Evolutionary conservation across 768 basidiomycete species (phyloP).

Genomic region (Suillus sp.): DNA sequence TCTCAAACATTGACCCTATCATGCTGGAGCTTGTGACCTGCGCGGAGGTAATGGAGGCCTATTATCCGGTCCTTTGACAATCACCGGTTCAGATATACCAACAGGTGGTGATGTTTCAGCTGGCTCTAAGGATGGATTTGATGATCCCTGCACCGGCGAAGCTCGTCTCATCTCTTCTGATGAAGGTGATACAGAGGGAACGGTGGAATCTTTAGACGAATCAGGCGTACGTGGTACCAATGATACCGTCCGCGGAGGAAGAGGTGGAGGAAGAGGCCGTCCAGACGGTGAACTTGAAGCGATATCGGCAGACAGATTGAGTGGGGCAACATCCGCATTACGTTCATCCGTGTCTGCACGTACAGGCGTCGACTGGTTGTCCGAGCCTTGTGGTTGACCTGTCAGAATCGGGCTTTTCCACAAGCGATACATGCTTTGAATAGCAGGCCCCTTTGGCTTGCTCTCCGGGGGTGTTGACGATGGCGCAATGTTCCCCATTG

Average conservation of each 20-base stretch:
- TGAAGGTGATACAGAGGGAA: constrained; percentile 39
- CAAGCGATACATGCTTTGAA: constrained; percentile 72
- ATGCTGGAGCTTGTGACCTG: constrained; percentile 19
- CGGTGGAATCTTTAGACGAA: constrained; percentile 24
- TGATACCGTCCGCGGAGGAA: constrained; percentile 44
- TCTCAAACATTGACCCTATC: constrained; percentile 7
- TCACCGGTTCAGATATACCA: constrained; percentile 11
- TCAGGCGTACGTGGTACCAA: constrained; percentile 35
- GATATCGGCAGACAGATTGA: constrained; percentile 29
- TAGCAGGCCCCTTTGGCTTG: constrained; percentile 49
- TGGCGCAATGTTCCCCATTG: constrained; percentile 73
- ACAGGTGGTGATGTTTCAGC: constrained; percentile 10
- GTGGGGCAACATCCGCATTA: constrained; percentile 33
- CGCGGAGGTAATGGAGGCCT: constrained; percentile 42
- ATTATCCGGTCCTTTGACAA: constrained; percentile 12
- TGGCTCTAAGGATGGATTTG: constrained; percentile 12
- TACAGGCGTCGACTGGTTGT: constrained; percentile 14
- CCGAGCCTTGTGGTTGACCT: constrained; percentile 28
- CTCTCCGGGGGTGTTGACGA: constrained; percentile 42
- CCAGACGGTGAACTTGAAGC: constrained; percentile 23
- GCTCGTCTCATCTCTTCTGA: constrained; percentile 43
- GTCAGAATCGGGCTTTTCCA: constrained; percentile 59
- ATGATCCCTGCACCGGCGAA: constrained; percentile 24
- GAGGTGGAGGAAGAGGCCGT: constrained; percentile 38
- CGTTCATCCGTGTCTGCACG: constrained; percentile 22